Conservation (phyloP, 108 stramenopile species). For the Nannochloropsis salina region DNA sequence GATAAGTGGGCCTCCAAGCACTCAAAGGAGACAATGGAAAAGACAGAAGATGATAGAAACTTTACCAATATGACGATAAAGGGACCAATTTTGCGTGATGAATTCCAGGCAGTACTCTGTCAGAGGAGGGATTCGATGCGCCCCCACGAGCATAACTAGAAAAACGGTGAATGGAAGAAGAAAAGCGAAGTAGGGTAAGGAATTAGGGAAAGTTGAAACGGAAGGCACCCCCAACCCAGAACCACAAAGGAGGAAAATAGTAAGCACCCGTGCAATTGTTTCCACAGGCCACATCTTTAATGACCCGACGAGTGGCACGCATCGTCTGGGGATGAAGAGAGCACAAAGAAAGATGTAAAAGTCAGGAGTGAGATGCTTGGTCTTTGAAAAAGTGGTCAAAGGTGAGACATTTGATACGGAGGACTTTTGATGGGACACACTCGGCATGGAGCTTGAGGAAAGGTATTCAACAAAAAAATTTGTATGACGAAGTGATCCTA, state of each 20-base stretch:
- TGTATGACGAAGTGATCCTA: no score
- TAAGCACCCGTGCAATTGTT: conserved; percentile 35
- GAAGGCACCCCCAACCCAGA: neutral
- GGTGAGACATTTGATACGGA: no score
- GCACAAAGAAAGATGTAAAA: no score
- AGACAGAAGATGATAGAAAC: neutral
- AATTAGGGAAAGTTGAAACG: neutral
- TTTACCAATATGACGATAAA: neutral
- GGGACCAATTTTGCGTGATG: neutral
- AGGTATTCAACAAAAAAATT: no score
- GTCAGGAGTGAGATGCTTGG: no score
- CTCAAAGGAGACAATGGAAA: neutral
- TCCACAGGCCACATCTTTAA: conserved; percentile 37
- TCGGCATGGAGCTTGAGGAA: no score
- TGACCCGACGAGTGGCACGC: neutral
- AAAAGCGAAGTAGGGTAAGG: neutral
- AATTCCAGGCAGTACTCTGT: neutral
- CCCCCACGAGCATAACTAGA: neutral
- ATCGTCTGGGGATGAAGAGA: neutral
- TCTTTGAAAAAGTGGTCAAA: no score
- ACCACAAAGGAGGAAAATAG: neutral
- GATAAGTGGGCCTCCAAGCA: neutral
- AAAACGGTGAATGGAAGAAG: neutral
- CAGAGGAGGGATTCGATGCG: neutral
- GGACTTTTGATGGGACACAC: no score